These are phyloP conservation scores for Aspergillus japonicus DNA, from an alignment of 2,329 filamentous ascomycete species.

Conservation along the genomic window DNA sequence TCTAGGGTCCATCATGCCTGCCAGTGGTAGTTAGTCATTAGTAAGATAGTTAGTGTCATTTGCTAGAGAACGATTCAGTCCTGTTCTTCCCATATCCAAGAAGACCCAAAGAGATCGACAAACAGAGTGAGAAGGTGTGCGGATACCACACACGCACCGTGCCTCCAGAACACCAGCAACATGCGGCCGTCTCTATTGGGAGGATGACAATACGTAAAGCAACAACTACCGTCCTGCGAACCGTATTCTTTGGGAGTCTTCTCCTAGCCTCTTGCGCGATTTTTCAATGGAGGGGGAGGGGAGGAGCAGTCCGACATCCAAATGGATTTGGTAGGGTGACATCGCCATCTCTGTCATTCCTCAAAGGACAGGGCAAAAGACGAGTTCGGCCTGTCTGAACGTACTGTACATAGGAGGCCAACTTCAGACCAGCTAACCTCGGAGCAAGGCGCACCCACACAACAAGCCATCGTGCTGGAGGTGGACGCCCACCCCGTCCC, in stretches of 20 bases:
- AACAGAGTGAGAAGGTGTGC: too few species aligned
- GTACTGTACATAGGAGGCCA: neutral
- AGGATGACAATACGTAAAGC: neutral
- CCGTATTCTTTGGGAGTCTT: neutral
- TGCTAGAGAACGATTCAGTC: neutral
- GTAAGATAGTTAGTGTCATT: neutral
- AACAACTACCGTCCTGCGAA: neutral
- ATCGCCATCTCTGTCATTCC: neutral
- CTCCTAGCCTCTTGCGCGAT: neutral
- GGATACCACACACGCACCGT: too few species aligned
- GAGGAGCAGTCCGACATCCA: neutral
- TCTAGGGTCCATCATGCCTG: neutral
- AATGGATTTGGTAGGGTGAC: neutral
- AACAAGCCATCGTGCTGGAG: neutral
- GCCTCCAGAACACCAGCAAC: too few species aligned
- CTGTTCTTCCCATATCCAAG: too few species aligned
- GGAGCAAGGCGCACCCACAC: neutral
- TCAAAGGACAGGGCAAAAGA: neutral
- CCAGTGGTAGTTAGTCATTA: neutral
- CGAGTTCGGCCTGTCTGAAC: neutral
- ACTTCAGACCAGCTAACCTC: neutral
- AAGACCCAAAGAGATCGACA: too few species aligned
- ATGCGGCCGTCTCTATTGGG: too few species aligned
- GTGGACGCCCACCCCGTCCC: too few species aligned
- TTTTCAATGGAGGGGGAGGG: neutral